phyloP scores from a whole-genome alignment of 164 flowering plant genomes.

The Protea cynaroides region DNA sequence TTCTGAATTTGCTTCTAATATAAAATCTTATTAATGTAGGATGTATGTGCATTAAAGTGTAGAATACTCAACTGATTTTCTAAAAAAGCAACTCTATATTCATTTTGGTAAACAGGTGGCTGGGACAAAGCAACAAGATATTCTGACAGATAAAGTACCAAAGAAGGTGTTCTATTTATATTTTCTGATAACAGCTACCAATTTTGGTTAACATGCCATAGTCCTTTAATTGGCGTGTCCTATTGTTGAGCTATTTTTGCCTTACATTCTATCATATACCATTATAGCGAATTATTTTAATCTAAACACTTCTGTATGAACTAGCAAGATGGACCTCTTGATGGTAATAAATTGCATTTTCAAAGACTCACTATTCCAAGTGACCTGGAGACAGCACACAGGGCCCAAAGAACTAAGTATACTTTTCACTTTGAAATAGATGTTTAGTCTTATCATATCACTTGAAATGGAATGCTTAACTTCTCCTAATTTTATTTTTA shows the following conservation, averaged over 20 bases:
- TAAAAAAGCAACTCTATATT: not conserved
- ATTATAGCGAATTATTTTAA: not conserved
- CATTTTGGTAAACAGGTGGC: slow-evolving; percentile 38
- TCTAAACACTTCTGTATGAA: slow-evolving; percentile 6
- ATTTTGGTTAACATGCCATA: not conserved
- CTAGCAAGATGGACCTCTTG: slow-evolving; percentile 44
- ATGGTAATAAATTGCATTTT: slow-evolving; percentile 18
- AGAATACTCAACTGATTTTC: not conserved
- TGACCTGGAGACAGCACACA: slow-evolving; percentile 70
- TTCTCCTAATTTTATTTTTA: too few species aligned
- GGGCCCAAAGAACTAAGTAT: slow-evolving; percentile 69
- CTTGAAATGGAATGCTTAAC: not conserved
- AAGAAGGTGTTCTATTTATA: slow-evolving; percentile 40
- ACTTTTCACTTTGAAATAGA: not conserved
- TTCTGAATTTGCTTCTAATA: too few species aligned
- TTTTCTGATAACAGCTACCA: not conserved
- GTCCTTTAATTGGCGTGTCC: not conserved
- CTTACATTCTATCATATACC: not conserved
- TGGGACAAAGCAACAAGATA: slow-evolving; percentile 41
- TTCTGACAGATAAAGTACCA: slow-evolving; percentile 60
- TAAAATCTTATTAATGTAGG: too few species aligned
- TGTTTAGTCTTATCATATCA: slow-evolving; percentile 7
- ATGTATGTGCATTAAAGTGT: too few species aligned
- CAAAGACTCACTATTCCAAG: slow-evolving; percentile 75
- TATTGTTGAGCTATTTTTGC: not conserved